A percentile compares a stretch with the other conserved stretches of the same genome.
Conservation (phyloP, 495 filamentous ascomycete species). For the Aspergillus coremiiformis region DNA sequence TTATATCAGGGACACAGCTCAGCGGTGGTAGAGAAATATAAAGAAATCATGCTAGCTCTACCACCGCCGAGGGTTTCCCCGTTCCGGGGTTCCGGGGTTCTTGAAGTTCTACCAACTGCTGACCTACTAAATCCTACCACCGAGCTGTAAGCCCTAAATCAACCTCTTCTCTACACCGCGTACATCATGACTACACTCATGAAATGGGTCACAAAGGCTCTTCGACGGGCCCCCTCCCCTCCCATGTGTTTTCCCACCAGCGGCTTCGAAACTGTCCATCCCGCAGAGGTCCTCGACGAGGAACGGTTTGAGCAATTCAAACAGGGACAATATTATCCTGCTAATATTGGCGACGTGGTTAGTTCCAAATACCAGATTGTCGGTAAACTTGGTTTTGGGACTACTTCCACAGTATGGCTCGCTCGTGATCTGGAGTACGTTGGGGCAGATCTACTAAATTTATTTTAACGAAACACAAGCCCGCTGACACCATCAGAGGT, state of each 20-base stretch:
- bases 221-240: conserved; percentile 14
- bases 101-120: too few relatives aligned
- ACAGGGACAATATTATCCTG: conserved; percentile 42
- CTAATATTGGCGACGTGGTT: conserved; percentile 44
- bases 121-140: too few relatives aligned
- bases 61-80: too few relatives aligned
- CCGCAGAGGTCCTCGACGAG: conserved; percentile 33
- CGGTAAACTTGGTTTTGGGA: conserved; percentile 50
- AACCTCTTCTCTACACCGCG: too few relatives aligned
- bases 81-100: too few relatives aligned
- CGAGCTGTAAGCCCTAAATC: too few relatives aligned
- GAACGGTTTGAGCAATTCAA: conserved; percentile 39
- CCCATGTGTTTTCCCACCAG: conserved; percentile 16
- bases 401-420: conserved; percentile 49
- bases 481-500: conserved; percentile 19
- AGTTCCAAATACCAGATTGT: conserved; percentile 45
- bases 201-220: neutral
- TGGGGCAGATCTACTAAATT: conserved; percentile 12
- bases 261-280: conserved; percentile 15
- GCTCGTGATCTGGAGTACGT: conserved; percentile 44
- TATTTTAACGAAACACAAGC: conserved; percentile 3
- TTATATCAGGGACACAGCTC: too few relatives aligned
- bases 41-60: too few relatives aligned
- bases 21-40: too few relatives aligned
- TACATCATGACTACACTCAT: neutral